phyloP scores from a whole-genome alignment of 371 early-diverging fungal species.

The Chytridium lagenaria region DNA sequence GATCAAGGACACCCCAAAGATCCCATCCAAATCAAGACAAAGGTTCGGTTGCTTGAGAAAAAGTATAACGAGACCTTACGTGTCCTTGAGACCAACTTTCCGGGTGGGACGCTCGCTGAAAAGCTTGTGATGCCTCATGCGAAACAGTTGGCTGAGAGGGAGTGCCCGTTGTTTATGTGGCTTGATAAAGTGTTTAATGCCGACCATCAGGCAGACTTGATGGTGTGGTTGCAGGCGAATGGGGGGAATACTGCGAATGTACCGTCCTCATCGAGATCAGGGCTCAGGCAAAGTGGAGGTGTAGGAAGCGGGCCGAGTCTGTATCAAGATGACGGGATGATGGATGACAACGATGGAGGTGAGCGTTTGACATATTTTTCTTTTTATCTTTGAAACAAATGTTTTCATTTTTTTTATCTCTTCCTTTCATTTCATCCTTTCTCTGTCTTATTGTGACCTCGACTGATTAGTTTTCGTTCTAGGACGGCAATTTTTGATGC shows the following conservation, averaged over 20 bases:
- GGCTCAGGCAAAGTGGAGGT: not conserved
- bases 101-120: not conserved
- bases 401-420: not conserved
- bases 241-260: not conserved
- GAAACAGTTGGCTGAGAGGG: not conserved
- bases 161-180: not conserved
- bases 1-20: not conserved
- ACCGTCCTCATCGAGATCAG: no score
- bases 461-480: no score
- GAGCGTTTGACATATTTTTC: not conserved
- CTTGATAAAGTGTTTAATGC: not conserved
- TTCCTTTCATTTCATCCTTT: no score
- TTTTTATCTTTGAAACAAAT: not conserved
- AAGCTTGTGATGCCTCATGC: not conserved
- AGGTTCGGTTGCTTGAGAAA: conserved; percentile 5
- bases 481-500: no score
- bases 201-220: not conserved
- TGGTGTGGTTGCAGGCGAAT: not conserved
- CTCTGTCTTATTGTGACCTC: no score
- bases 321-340: not conserved
- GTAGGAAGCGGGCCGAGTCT: not conserved
- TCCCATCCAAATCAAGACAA: conserved; percentile 1
- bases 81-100: not conserved
- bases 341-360: not conserved
- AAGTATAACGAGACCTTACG: not conserved